These are phyloP conservation scores for Blastobotrys ciferrii DNA, from an alignment of 1,139 yeast genomes.

Conservation along the genomic window DNA sequence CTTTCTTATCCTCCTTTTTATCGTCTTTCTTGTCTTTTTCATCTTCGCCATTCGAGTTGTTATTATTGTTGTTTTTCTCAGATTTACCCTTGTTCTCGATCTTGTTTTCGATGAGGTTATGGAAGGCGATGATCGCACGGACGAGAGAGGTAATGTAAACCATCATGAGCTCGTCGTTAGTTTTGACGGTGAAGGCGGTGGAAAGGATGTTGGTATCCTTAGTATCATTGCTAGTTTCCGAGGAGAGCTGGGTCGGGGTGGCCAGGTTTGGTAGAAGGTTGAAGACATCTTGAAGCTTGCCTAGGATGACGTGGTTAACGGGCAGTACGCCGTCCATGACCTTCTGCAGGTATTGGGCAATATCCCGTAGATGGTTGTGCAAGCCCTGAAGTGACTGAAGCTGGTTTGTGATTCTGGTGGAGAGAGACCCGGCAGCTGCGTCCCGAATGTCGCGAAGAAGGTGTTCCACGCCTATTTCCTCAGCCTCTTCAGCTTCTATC, in stretches of 20 bases:
- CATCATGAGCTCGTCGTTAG: slow-evolving; percentile 95
- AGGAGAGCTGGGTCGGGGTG: slow-evolving; percentile 31
- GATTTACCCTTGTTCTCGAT: slow-evolving; percentile 57
- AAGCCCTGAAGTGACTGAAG: slow-evolving; percentile 85
- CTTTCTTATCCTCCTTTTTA: slow-evolving; percentile 13
- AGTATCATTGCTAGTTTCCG: slow-evolving; percentile 19
- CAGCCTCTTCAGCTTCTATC: slow-evolving; percentile 98
- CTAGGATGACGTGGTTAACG: slow-evolving; percentile 84
- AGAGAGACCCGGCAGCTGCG: slow-evolving; percentile 91
- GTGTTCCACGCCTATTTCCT: slow-evolving; percentile 98
- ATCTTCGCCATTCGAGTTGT: slow-evolving; percentile 15
- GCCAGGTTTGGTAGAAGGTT: slow-evolving; percentile 84
- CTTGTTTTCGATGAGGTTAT: slow-evolving; percentile 93
- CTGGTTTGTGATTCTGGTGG: slow-evolving; percentile 84
- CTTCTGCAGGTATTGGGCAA: slow-evolving; percentile 73
- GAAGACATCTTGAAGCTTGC: slow-evolving; percentile 91
- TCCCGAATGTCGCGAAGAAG: slow-evolving; percentile 90
- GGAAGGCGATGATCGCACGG: slow-evolving; percentile 93
- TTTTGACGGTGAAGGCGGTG: slow-evolving; percentile 83
- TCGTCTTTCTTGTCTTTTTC: slow-evolving; percentile 16
- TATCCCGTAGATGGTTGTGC: slow-evolving; percentile 75
- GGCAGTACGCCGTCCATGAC: slow-evolving; percentile 75
- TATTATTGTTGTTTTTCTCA: slow-evolving; percentile 11
- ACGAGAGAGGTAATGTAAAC: slow-evolving; percentile 86
- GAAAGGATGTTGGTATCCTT: slow-evolving; percentile 42